Base-by-base conservation (phyloP, 768 basidiomycete species). In the Kwoniella heveanensis region DNA sequence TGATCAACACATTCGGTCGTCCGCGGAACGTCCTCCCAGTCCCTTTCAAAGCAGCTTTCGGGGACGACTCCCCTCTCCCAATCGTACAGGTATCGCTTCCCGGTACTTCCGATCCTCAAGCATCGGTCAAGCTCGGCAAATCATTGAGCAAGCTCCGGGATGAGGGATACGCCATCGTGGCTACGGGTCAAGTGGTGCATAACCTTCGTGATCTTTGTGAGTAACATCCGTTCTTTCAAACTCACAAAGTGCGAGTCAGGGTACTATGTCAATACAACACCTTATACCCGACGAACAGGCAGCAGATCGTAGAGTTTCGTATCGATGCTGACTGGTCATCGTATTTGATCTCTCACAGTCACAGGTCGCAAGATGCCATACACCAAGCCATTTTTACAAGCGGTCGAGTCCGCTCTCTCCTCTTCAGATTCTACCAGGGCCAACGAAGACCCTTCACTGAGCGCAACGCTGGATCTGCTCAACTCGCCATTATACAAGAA, bases 401-500 rank as follows among this genome's bases (percentile, higher is more conserved):
- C 70, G 6, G 25, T 63, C 15, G 17, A 32, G 2, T 32, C 57
- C 0, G 70, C 74, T 12, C 36, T 70, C 2, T 44, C 60, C 0
- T 68, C 72, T 17, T 25, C 68, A 5, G 13, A n/a, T 24, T 67
- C 73, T 5, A 19, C 64, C n/a, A 1, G 46, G 60, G 5, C 53
- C 68, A 2, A 44, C n/a, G n/a, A n/a, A n/a, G n/a, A n/a, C n/a
- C n/a, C n/a, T n/a, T n/a, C n/a, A n/a, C n/a, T n/a, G n/a, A n/a
- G n/a, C n/a, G n/a, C 60, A 5, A 56, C 55, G 4, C 32, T 68
- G 6, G 77, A 80, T 9, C 81, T 92, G 62, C 81, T 83, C 9
- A 79, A 80, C 47, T 88, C 91, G 68, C 79, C 81, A 3, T 85
- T 85, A 9, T 92, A 89, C 83, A 84, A 86, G 3, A 71, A 82